Base-by-base conservation (phyloP, 2,329 filamentous ascomycete genomes). In the Huntiella moniliformis region DNA sequence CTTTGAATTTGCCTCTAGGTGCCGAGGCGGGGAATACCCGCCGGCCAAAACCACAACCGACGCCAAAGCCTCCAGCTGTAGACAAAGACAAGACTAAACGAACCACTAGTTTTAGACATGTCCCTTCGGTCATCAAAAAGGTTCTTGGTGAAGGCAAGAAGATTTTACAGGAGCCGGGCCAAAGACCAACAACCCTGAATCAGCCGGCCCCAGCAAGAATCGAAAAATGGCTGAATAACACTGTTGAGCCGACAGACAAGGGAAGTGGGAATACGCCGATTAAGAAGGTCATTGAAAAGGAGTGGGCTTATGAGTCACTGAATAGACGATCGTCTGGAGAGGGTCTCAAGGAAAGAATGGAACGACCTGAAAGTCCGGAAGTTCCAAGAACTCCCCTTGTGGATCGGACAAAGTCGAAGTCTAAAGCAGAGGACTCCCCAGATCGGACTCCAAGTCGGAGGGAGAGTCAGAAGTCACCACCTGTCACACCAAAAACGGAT, bases 101-200 rank as follows among this genome's bases (percentile, higher is more conserved):
- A 37, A 72, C 66, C 42, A 59, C 67, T 2, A 78, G 73, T 54
- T 70, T 78, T 58, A 74, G 72, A 52, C 66, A 64, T 41, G 66
- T 77, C 51, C 72, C 73, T n/a, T 71, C 73, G 36, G 73, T 77
- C 5, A 60, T 79, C 50, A 78, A 76, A 54, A 77, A 74, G 56
- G 74, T 78, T 5, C 67, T 79, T 49, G 71, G 66, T 38, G 74
- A 74, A 49, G 73, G 74, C 42, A 77, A 72, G 58, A 78, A 77
- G 58, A 77, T 79, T 10, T 68, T 79, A 34, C 68, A 67, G 38
- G 74, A 79, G 43, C 66, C 71, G 3, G 31, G 6, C 3, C 68
- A 68, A 1, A 67, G 67, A 41, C 65, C 67, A 35, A 60, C 64
- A 2, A 59, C 60, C 2, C 53, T 56, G 8, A 77, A 78, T 50